Conservation (phyloP, 257 asterid genomes). For the Salvia splendens region DNA sequence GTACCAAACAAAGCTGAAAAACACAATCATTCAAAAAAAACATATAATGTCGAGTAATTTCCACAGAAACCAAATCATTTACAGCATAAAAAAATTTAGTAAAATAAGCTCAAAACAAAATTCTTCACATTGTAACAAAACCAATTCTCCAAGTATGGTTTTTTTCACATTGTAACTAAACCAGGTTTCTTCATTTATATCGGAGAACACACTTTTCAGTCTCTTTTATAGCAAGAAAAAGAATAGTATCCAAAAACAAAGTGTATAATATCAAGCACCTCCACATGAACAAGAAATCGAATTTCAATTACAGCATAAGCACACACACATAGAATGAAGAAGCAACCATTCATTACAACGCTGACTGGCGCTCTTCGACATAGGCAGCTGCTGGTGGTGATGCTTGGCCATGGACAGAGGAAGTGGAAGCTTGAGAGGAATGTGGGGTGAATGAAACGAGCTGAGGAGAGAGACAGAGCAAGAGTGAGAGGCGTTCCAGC, state of each 20-base stretch:
- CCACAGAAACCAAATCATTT: background rate
- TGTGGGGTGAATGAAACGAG: slow-evolving; percentile 40
- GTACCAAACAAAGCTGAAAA: background rate
- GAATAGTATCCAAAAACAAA: too few relatives aligned
- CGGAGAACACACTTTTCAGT: too few relatives aligned
- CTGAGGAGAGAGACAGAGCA: slow-evolving; percentile 41
- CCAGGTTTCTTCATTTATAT: too few relatives aligned
- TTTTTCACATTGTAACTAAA: too few relatives aligned
- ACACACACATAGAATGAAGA: slow-evolving; percentile 19
- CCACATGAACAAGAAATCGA: too few relatives aligned
- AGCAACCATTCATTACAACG: slow-evolving; percentile 78
- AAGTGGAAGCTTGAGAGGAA: slow-evolving; percentile 37
- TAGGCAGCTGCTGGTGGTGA: slow-evolving; percentile 57
- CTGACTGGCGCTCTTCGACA: slow-evolving; percentile 60
- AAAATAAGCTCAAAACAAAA: too few relatives aligned
- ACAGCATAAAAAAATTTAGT: background rate
- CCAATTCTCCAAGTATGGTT: too few relatives aligned
- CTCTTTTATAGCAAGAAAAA: too few relatives aligned
- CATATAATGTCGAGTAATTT: background rate
- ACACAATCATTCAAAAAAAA: background rate
- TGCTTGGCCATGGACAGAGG: slow-evolving; percentile 63
- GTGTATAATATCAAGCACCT: too few relatives aligned
- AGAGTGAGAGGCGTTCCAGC: slow-evolving; percentile 42
- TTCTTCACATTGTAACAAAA: too few relatives aligned
- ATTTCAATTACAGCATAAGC: background rate